Percentiles rank a stretch among this genome's conserved stretches.
These are phyloP conservation scores for Nicotiana otophora DNA, from an alignment of 257 asterid genomes.

Conservation along the genomic window DNA sequence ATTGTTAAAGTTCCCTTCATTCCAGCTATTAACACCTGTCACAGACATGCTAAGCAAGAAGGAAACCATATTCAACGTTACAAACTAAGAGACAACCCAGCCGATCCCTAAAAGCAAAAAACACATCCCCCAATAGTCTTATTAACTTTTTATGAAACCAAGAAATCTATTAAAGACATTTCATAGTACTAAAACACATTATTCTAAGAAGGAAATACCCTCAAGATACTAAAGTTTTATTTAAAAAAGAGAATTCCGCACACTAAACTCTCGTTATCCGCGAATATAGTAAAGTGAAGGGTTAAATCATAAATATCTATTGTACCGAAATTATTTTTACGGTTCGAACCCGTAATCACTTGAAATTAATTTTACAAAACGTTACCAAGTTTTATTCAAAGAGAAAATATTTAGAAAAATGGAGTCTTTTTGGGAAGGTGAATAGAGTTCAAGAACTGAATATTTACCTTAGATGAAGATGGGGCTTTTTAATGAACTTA, in stretches of 20 bases:
- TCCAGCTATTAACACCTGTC: slow-evolving; percentile 31
- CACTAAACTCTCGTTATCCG: too few relatives aligned
- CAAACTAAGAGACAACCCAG: slow-evolving; percentile 15
- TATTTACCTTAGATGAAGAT: slow-evolving; percentile 27
- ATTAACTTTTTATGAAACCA: slow-evolving; percentile 19
- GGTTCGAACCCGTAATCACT: too few relatives aligned
- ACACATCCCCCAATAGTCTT: slow-evolving; percentile 5
- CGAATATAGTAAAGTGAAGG: too few relatives aligned
- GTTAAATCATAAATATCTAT: too few relatives aligned
- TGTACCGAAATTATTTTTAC: too few relatives aligned
- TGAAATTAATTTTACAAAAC: too few relatives aligned
- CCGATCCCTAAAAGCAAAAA: slow-evolving; percentile 18
- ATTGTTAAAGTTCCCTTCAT: slow-evolving; percentile 19
- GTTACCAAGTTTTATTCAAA: not conserved
- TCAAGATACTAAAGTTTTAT: not conserved
- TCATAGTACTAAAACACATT: slow-evolving; percentile 15
- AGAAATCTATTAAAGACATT: slow-evolving; percentile 13
- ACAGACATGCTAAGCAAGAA: slow-evolving; percentile 24
- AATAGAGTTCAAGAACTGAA: not conserved
- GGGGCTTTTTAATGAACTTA: slow-evolving; percentile 18
- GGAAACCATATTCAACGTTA: slow-evolving; percentile 21
- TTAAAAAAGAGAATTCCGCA: too few relatives aligned
- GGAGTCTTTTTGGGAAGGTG: not conserved
- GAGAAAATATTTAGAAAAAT: not conserved
- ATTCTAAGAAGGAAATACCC: slow-evolving; percentile 3